Percentiles rank a stretch among this genome's conserved stretches.
phyloP scores from a whole-genome alignment of 2,329 filamentous ascomycete genomes.

The Penicillium corylophilum region DNA sequence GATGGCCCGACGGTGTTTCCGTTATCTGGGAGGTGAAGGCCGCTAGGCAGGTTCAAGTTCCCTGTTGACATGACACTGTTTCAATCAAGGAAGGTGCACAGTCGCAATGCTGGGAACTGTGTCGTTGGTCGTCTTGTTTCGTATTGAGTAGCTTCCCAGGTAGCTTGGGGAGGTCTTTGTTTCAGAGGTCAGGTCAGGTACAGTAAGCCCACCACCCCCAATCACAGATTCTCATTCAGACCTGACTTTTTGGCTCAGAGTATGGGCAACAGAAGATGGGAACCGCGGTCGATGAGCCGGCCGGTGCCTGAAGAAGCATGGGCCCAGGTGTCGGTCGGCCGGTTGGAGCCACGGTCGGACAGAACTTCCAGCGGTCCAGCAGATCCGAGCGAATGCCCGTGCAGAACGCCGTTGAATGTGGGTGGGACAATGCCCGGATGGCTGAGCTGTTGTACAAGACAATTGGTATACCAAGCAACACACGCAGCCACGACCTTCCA shows the following conservation, averaged over 20 bases:
- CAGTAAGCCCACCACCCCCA: slow-evolving; percentile 1
- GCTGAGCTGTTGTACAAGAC: not conserved
- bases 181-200: not conserved
- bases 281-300: slow-evolving; percentile 16
- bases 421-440: slow-evolving; percentile 9
- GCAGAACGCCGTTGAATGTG: not conserved
- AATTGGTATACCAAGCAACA: not conserved
- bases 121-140: not conserved
- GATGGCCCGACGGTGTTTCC: slow-evolving; percentile 11
- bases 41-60: slow-evolving; percentile 15
- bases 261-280: slow-evolving; percentile 1
- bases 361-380: slow-evolving; percentile 27
- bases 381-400: slow-evolving; percentile 25
- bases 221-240: slow-evolving; percentile 13
- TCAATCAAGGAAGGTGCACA: not conserved
- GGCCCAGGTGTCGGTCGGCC: slow-evolving; percentile 14
- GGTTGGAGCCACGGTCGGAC: slow-evolving; percentile 27
- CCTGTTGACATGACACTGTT: slow-evolving; percentile 15
- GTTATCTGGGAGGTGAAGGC: slow-evolving; percentile 8
- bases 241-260: slow-evolving; percentile 2
- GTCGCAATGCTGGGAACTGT: not conserved
- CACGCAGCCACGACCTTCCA: not conserved
- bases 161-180: not conserved
- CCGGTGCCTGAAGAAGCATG: slow-evolving; percentile 24
- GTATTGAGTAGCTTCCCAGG: not conserved